Base-by-base conservation (phyloP, 805 yeast genomes). In the Brettanomyces naardenensis region DNA sequence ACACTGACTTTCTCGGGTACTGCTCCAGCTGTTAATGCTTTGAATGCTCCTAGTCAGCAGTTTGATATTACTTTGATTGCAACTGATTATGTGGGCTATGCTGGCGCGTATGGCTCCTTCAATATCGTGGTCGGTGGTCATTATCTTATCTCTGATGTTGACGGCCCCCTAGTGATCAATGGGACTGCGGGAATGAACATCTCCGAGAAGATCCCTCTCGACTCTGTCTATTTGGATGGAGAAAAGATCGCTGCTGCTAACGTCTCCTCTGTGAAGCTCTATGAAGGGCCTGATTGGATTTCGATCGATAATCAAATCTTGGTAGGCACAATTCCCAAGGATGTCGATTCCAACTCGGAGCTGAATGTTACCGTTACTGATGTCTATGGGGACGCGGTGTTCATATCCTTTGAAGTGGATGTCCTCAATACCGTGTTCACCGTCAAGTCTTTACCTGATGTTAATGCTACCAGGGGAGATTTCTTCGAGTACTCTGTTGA, bases 81-180 rank as follows among this genome's bases (percentile, higher is more conserved):
- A 1, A 67, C 95, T 1, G 95, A 88, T 51, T 75, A 76, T 51
- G 59, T 60, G 19, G 95, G 94, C 2, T 88, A 57, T 54, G 64
- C 92, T 1, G 88, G 84, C 14, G 79, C 78, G 3, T 76, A 69
- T 45, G 79, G 83, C 3, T 61, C 71, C 22, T 92, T 92, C 62
- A 68, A 75, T 42, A 64, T 92, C 27, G 64, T 81, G 19, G 81
- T 90, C 27, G 98, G 98, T 30, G 95, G 94, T 7, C 96, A 92
- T 56, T 80, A 74, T 44, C 68, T 92, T 44, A 70, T 87, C 28
- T 73, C 82, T 41, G 69, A 71, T 34, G 68, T 75, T 2, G 39
- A 38, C 17, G 19, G 28, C 10, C 39, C 35, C 13, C 60, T 75
- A 21, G 58, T 67, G 18, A 66, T 84, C 41, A 83, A 84, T 48